Evolutionary conservation across 2,329 filamentous ascomycete genomes (phyloP).

Genomic region (Colletotrichum sp.): DNA sequence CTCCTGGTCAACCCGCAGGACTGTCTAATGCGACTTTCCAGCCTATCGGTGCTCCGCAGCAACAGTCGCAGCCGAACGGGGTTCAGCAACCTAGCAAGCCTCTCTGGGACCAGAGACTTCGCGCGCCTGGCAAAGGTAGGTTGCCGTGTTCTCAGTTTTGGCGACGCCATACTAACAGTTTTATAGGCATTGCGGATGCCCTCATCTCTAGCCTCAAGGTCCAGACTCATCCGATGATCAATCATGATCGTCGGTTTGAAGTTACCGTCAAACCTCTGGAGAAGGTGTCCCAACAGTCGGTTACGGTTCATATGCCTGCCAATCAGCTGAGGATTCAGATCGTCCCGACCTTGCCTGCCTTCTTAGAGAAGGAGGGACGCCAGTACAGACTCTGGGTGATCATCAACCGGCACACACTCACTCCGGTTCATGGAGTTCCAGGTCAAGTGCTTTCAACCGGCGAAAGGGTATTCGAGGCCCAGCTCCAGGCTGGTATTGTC

Average conservation of each 20-base stretch:
- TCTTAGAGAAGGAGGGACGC: slow-evolving; percentile 63
- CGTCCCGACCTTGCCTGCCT: slow-evolving; percentile 66
- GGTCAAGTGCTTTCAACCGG: slow-evolving; percentile 58
- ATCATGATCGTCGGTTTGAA: slow-evolving; percentile 64
- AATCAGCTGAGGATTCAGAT: slow-evolving; percentile 76
- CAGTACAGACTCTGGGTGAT: slow-evolving; percentile 80
- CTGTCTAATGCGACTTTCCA: slow-evolving; percentile 23
- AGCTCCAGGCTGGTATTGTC: slow-evolving; percentile 68
- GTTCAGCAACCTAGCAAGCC: slow-evolving; percentile 36
- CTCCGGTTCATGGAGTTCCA: slow-evolving; percentile 52
- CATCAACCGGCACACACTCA: slow-evolving; percentile 69
- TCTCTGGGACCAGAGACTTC: slow-evolving; percentile 35
- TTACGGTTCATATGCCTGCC: slow-evolving; percentile 72
- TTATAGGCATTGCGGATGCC: slow-evolving; percentile 59
- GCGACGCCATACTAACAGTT: slow-evolving; percentile 25
- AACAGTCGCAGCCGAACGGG: slow-evolving; percentile 31
- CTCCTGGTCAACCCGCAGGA: slow-evolving; percentile 22
- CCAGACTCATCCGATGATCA: slow-evolving; percentile 70
- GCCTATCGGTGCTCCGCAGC: slow-evolving; percentile 21
- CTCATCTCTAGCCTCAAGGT: slow-evolving; percentile 71
- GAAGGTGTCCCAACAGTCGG: slow-evolving; percentile 71
- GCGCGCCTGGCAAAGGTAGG: slow-evolving; percentile 48
- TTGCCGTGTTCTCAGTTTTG: neutral
- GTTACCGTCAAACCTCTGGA: slow-evolving; percentile 70
- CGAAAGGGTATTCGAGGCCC: slow-evolving; percentile 77